phyloP scores from a whole-genome alignment of 2,329 filamentous ascomycete species.

The Claviceps fusiformis region DNA sequence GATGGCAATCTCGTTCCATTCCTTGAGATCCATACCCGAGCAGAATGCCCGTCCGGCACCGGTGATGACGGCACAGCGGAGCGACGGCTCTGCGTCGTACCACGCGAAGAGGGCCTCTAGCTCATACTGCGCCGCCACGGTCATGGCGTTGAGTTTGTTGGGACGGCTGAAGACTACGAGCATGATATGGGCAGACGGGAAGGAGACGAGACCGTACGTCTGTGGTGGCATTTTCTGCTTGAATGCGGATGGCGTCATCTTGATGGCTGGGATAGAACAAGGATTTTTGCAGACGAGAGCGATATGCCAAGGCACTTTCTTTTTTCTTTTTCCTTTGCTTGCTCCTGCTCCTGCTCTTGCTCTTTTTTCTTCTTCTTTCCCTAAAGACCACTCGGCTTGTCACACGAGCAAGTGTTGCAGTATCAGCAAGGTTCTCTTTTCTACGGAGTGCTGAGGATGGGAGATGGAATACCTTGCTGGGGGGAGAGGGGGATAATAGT shows the following conservation, averaged over 20 bases:
- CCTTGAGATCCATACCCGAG: conserved; percentile 54
- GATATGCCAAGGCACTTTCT: neutral
- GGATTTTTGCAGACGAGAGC: neutral
- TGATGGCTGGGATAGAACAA: neutral
- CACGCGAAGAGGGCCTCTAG: conserved; percentile 40
- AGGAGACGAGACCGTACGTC: conserved; percentile 27
- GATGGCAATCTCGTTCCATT: conserved; percentile 38
- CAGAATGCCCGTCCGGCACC: conserved; percentile 53
- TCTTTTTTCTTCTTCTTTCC: too few relatives aligned
- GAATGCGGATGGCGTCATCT: neutral
- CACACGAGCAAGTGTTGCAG: too few relatives aligned
- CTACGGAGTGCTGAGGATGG: too few relatives aligned
- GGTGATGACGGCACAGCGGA: conserved; percentile 50
- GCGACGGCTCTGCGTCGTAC: conserved; percentile 47
- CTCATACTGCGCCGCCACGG: conserved; percentile 31
- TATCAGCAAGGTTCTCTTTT: too few relatives aligned
- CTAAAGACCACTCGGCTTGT: too few relatives aligned
- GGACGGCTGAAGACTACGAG: conserved; percentile 49
- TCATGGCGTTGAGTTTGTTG: conserved; percentile 43
- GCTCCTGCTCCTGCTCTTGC: too few relatives aligned
- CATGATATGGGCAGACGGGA: neutral
- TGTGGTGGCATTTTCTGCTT: neutral
- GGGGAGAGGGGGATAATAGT: too few relatives aligned
- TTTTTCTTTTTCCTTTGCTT: too few relatives aligned
- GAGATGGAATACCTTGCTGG: too few relatives aligned